phyloP scores from a whole-genome alignment of 169 alveolate genomes.

The Eimeria praecox region DNA sequence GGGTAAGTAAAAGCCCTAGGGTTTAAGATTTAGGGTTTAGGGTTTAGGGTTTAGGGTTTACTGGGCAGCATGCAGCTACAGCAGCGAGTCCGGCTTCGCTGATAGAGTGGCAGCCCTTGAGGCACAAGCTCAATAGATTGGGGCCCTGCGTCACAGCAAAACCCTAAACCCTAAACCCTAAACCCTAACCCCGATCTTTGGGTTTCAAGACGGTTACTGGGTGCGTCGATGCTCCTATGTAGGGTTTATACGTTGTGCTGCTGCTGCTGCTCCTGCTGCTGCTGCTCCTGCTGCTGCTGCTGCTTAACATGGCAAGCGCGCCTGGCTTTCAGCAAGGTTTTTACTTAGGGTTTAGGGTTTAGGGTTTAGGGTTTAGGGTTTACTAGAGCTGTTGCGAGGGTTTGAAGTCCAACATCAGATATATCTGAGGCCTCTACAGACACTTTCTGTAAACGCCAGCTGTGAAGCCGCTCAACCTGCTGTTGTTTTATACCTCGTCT shows the following conservation, averaged over 20 bases:
- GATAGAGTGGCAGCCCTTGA: constrained; percentile 71
- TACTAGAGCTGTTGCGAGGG: constrained; percentile 22
- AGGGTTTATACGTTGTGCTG: background rate
- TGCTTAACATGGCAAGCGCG: too few species aligned
- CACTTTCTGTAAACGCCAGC: constrained; percentile 6
- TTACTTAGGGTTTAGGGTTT: constrained; percentile 5
- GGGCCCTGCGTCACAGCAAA: constrained; percentile 57
- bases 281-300: background rate
- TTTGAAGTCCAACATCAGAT: constrained; percentile 17
- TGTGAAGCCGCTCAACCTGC: background rate
- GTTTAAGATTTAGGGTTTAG: background rate
- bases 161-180: constrained; percentile 21
- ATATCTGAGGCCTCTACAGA: constrained; percentile 78
- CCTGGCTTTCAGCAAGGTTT: background rate
- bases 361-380: constrained; percentile 60
- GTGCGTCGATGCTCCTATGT: background rate
- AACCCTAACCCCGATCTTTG: background rate
- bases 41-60: constrained; percentile 64
- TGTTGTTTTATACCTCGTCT: background rate
- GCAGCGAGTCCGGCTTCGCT: constrained; percentile 70
- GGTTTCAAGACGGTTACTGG: background rate
- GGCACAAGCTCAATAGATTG: constrained; percentile 42
- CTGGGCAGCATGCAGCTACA: constrained; percentile 75
- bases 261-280: background rate
- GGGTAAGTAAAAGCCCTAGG: background rate